Conservation (phyloP, 331 rosid species). For the Acacia pycnantha region DNA sequence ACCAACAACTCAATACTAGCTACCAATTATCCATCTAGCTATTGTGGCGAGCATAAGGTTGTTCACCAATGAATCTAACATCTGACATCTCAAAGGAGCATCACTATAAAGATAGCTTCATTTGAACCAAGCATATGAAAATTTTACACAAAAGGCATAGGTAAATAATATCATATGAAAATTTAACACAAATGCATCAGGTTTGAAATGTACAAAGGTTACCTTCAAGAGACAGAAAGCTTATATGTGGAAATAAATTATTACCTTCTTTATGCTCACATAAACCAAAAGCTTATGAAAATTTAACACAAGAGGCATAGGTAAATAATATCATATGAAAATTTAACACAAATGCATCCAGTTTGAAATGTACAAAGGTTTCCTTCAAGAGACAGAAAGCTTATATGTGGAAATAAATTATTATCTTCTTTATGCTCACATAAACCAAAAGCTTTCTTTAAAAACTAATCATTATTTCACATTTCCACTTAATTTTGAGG, state of each 20-base stretch:
- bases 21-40: conserved; percentile 6
- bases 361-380: conserved; percentile 1
- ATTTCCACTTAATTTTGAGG: conserved; percentile 8
- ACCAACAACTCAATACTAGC: conserved; percentile 18
- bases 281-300: not conserved
- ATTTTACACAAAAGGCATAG: conserved; percentile 2
- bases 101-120: not conserved
- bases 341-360: not conserved
- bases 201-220: conserved; percentile 1
- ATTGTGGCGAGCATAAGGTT: not conserved
- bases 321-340: not conserved
- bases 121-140: conserved; percentile 2
- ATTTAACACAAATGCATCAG: not conserved
- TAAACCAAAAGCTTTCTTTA: not conserved
- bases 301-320: conserved; percentile 1
- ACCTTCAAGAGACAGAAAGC: not conserved
- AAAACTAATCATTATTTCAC: not conserved
- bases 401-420: conserved; percentile 7
- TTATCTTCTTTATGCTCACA: not conserved
- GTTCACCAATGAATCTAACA: conserved; percentile 18
- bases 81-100: not conserved
- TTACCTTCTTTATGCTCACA: not conserved
- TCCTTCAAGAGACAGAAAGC: not conserved
- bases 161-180: not conserved
- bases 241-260: conserved; percentile 6